phyloP scores from a whole-genome alignment of 495 filamentous ascomycete genomes.

The Neurospora sp. region DNA sequence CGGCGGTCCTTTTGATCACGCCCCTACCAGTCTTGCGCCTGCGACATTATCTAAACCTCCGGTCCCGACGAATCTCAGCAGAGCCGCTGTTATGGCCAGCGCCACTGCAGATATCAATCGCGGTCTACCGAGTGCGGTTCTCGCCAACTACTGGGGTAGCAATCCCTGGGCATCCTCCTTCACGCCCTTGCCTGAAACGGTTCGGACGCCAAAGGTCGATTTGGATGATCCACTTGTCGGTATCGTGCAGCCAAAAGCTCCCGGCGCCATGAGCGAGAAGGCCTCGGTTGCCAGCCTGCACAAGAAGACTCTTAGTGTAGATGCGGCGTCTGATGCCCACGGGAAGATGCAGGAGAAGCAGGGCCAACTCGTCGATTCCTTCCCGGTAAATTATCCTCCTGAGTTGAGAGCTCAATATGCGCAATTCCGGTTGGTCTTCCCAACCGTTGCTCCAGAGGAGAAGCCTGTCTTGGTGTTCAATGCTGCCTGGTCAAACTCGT shows the following conservation, averaged over 20 bases:
- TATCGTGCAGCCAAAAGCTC: constrained; percentile 28
- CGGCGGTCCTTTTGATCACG: constrained; percentile 20
- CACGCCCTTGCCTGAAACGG: constrained; percentile 26
- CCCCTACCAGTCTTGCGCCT: constrained; percentile 63
- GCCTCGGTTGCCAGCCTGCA: constrained; percentile 34
- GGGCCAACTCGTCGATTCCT: constrained; percentile 38
- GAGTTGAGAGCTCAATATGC: constrained; percentile 81
- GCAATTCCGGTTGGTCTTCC: constrained; percentile 87
- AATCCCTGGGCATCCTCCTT: constrained; percentile 73
- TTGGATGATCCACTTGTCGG: constrained; percentile 41
- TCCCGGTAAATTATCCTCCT: constrained; percentile 73
- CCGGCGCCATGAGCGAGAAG: constrained; percentile 22
- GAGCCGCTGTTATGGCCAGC: constrained; percentile 70
- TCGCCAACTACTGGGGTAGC: constrained; percentile 90
- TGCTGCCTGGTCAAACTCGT: constrained; percentile 41
- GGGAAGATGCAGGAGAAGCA: constrained; percentile 31
- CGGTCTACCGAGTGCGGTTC: constrained; percentile 67
- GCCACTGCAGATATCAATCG: constrained; percentile 56
- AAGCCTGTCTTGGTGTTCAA: constrained; percentile 63
- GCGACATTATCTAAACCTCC: constrained; percentile 76
- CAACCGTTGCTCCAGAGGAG: constrained; percentile 60
- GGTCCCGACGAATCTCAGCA: constrained; percentile 77
- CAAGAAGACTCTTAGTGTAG: constrained; percentile 73
- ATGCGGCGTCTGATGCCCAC: constrained; percentile 30
- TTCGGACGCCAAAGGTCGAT: constrained; percentile 24